phyloP scores from a whole-genome alignment of 441 rosid species.

The Syzygium malaccense region DNA sequence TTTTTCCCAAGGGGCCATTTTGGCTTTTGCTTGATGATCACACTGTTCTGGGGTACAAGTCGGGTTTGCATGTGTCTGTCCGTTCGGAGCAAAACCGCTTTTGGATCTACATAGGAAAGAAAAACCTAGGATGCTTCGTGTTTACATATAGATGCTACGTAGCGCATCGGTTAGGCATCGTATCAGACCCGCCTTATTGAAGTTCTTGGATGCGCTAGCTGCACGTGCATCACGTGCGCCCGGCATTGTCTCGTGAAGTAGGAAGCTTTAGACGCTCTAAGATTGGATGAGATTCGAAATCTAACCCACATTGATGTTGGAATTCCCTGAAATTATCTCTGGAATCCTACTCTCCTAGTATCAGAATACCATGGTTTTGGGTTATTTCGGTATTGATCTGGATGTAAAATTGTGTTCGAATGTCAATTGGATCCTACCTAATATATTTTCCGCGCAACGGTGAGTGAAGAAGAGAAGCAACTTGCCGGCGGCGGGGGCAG shows the following conservation, averaged over 20 bases:
- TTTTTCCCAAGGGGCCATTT: not conserved
- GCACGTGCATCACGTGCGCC: no score
- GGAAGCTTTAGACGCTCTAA: no score
- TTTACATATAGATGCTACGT: not conserved
- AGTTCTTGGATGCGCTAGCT: not conserved
- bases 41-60: not conserved
- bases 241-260: not conserved
- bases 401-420: not conserved
- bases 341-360: not conserved
- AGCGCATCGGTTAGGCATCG: not conserved
- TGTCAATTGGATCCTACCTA: not conserved
- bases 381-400: not conserved
- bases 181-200: not conserved
- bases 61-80: not conserved
- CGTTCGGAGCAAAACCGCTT: not conserved
- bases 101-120: not conserved
- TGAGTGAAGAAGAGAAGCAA: not conserved
- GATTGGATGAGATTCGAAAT: no score
- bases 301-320: no score
- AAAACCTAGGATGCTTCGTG: not conserved
- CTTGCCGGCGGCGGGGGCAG: not conserved
- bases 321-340: no score
- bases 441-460: not conserved
- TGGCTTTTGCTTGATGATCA: not conserved
- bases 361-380: not conserved